Evolutionary conservation across 2,329 filamentous ascomycete species (phyloP).

Genomic region (Massarina eburnea): DNA sequence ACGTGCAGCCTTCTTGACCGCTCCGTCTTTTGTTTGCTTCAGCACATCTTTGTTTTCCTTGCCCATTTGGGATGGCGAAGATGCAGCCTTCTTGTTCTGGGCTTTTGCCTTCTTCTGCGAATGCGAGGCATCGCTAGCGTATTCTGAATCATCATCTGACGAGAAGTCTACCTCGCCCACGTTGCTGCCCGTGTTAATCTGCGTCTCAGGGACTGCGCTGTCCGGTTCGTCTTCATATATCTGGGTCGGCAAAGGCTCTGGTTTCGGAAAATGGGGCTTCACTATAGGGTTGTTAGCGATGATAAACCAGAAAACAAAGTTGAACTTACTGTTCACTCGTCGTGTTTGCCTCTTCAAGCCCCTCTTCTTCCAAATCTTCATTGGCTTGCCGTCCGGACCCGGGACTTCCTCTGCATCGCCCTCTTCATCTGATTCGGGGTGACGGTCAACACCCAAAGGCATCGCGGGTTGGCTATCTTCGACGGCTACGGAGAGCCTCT

Average conservation of each 20-base stretch:
- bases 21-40: slow-evolving; percentile 23
- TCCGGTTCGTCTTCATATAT: slow-evolving; percentile 35
- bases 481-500: slow-evolving; percentile 34
- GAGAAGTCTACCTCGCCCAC: slow-evolving; percentile 41
- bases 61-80: slow-evolving; percentile 4
- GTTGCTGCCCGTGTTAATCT: slow-evolving; percentile 18
- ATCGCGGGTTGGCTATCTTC: slow-evolving; percentile 48
- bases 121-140: slow-evolving; percentile 45
- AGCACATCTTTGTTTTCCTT: slow-evolving; percentile 7
- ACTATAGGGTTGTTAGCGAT: slow-evolving; percentile 35
- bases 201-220: slow-evolving; percentile 43
- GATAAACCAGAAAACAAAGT: slow-evolving; percentile 6
- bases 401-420: slow-evolving; percentile 39
- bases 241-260: slow-evolving; percentile 25
- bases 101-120: slow-evolving; percentile 30
- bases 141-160: slow-evolving; percentile 42
- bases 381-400: slow-evolving; percentile 60
- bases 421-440: slow-evolving; percentile 61
- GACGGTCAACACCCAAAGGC: slow-evolving; percentile 49
- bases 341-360: slow-evolving; percentile 78
- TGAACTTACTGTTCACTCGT: slow-evolving; percentile 56
- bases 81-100: neutral
- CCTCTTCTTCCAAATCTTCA: slow-evolving; percentile 76
- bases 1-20: slow-evolving; percentile 42
- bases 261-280: slow-evolving; percentile 49